Evolutionary conservation across 1,284 basidiomycete species (phyloP), one percentile per base, ranked within the genome.

Genomic region (Tilletia setariae): DNA sequence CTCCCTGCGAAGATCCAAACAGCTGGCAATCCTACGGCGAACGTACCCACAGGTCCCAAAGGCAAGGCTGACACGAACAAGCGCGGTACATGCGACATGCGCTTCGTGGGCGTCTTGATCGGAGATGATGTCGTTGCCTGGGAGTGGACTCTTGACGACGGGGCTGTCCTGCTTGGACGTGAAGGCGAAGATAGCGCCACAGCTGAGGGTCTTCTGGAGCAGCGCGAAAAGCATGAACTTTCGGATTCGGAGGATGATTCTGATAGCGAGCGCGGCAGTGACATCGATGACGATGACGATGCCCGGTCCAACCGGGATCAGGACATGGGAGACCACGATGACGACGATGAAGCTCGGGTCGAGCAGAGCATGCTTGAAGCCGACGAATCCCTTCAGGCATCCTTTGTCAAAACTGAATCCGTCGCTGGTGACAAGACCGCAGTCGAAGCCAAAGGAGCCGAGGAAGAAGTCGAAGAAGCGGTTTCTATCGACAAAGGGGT

Each of bases 111-210:
- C 56, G 16, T 61, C 8, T 35, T 30, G 2, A 30, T 61, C 28
- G 28, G 30, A 16, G 56, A 30, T 3, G 46, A 19, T 16, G 32
- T 35, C 7, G 32, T 61, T 11, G 28, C 56, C 15, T 61, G 56
- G 56, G 56, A 32, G 16, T 61, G 56, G 56, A 61, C 56, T 7
- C 56, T 61, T 19, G 56, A 61, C 32, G 30, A 61, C 13, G 56
- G 56, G 2, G 32, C 56, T 16, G 30, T 30, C 21, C 21, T 53
- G 51, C 16, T 53, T 21, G 51, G 13, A 21, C 13, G 23, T 15
- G 51, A 25, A 11, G 21, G 51, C 51, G 51, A 53, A 3, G 47
- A 9, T 7, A 49, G n/a, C 47, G 23, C 8, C 16, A 49, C 19
- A 19, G 8, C 51, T 25, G 21, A 53, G 15, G 51, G 23, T 13